Evolutionary conservation across 2,329 filamentous ascomycete genomes (phyloP).

Genomic region (Claviceps maximensis): DNA sequence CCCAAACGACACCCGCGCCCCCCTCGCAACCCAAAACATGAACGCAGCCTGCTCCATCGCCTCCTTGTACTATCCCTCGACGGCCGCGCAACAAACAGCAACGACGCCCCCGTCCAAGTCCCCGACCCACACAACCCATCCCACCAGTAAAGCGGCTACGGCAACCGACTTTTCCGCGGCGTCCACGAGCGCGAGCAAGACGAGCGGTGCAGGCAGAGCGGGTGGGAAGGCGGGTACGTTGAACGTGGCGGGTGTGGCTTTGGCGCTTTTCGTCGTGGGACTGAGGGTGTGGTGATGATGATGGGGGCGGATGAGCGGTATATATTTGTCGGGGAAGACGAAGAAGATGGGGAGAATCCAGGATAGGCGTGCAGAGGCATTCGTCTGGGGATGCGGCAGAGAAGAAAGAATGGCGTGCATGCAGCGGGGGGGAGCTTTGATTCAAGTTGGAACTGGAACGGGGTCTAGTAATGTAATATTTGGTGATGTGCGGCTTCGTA

Average conservation of each 20-base stretch:
- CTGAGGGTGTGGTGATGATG: slow-evolving; percentile 13
- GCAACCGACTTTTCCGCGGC: slow-evolving; percentile 5
- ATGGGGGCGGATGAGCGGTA: neutral
- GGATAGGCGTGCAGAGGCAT: too few species aligned
- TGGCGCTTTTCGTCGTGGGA: slow-evolving; percentile 23
- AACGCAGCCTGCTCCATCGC: slow-evolving; percentile 32
- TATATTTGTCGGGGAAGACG: neutral
- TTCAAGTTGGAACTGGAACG: neutral
- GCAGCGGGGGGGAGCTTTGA: too few species aligned
- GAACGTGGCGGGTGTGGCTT: slow-evolving; percentile 24
- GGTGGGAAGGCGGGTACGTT: slow-evolving; percentile 17
- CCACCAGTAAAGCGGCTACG: slow-evolving; percentile 11
- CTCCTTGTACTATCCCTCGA: slow-evolving; percentile 29
- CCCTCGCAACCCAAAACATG: slow-evolving; percentile 23
- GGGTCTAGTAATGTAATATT: too few species aligned
- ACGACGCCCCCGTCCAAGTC: slow-evolving; percentile 19
- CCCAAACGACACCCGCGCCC: slow-evolving; percentile 31
- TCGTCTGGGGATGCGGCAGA: too few species aligned
- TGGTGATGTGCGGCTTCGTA: neutral
- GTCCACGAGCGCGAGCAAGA: slow-evolving; percentile 9
- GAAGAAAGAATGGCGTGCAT: too few species aligned
- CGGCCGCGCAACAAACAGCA: too few species aligned
- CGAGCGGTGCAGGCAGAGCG: slow-evolving; percentile 11
- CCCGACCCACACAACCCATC: slow-evolving; percentile 1
- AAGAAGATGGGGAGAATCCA: too few species aligned